These are phyloP conservation scores for Phytophthora quininea DNA, from an alignment of 352 stramenopile species.

Conservation along the genomic window DNA sequence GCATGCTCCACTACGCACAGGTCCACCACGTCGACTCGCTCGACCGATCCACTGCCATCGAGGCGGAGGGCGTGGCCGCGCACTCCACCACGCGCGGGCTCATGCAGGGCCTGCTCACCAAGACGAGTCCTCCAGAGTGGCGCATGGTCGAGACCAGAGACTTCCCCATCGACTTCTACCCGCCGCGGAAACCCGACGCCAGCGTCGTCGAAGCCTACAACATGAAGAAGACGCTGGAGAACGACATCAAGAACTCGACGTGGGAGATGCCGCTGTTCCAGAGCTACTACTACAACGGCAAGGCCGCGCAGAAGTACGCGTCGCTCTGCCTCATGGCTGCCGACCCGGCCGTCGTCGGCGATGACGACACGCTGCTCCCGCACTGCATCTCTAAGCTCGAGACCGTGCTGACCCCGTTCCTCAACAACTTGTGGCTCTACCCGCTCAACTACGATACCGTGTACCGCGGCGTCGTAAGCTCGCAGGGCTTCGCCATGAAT, in stretches of 20 bases:
- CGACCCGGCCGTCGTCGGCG: background rate
- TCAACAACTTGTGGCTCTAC: background rate
- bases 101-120: slow-evolving; percentile 62
- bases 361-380: slow-evolving; percentile 1
- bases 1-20: slow-evolving; percentile 68
- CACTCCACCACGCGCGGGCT: slow-evolving; percentile 61
- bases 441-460: slow-evolving; percentile 5
- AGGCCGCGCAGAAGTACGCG: slow-evolving; percentile 4
- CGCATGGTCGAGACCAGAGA: slow-evolving; percentile 48
- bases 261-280: background rate
- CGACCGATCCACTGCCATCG: slow-evolving; percentile 44
- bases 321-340: background rate
- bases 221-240: slow-evolving; percentile 45
- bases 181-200: slow-evolving; percentile 36
- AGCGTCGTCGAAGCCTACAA: slow-evolving; percentile 32
- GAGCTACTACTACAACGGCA: slow-evolving; percentile 3
- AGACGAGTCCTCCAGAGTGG: slow-evolving; percentile 50
- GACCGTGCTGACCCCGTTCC: background rate
- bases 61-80: slow-evolving; percentile 36
- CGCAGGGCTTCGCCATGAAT: background rate
- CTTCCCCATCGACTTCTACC: slow-evolving; percentile 59
- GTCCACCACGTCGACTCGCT: slow-evolving; percentile 68
- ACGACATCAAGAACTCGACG: slow-evolving; percentile 6
- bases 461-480: slow-evolving; percentile 1
- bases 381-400: background rate